Evolutionary conservation across 176 grass and related monocot species (phyloP).

Genomic region (Oryza glumipatula): DNA sequence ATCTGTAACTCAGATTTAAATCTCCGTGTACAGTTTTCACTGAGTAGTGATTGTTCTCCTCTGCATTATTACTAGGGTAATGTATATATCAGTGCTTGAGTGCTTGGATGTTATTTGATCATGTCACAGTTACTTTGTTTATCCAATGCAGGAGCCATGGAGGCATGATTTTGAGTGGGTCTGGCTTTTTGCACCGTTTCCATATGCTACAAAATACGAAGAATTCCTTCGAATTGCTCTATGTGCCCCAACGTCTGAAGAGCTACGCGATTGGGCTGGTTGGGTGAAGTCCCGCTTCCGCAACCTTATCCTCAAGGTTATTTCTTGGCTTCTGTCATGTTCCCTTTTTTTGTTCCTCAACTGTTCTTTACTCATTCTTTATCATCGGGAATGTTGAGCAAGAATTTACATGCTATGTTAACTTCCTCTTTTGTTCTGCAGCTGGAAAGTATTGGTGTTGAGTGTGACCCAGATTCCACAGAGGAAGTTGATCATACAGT

Average conservation of each 20-base stretch:
- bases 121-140: neutral
- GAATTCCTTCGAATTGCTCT: conserved; percentile 61
- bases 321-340: neutral
- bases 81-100: conserved; percentile 7
- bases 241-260: conserved; percentile 41
- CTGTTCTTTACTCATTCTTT: conserved; percentile 2
- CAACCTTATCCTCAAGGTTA: conserved; percentile 65
- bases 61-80: neutral
- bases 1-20: neutral
- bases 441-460: conserved; percentile 49
- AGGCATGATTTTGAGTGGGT: conserved; percentile 51
- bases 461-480: conserved; percentile 58
- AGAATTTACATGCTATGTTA: neutral
- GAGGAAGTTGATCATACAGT: conserved; percentile 62
- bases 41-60: neutral
- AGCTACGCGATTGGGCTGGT: conserved; percentile 67
- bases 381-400: neutral
- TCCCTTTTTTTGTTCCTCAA: conserved; percentile 12
- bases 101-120: conserved; percentile 11
- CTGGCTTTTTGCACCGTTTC: conserved; percentile 61
- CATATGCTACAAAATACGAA: conserved; percentile 44
- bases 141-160: conserved; percentile 46
- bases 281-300: conserved; percentile 80
- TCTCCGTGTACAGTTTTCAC: conserved; percentile 14
- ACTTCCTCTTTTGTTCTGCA: conserved; percentile 31